Base-by-base conservation (phyloP, 129 eudicot genomes). In the Flaveria sonorensis region DNA sequence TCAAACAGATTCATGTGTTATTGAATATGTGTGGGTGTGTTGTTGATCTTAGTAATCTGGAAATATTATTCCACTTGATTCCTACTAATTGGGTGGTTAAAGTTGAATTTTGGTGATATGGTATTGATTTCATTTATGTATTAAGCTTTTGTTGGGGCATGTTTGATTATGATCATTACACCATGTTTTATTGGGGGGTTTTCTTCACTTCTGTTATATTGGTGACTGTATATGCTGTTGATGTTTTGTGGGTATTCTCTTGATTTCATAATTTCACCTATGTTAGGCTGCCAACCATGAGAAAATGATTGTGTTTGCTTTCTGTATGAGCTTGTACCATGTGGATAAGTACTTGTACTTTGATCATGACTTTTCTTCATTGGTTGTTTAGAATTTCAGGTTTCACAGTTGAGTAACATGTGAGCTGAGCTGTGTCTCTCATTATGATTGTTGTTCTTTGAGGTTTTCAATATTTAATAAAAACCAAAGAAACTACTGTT, bases 221-320 rank as follows among this genome's bases (percentile, higher is more conserved):
- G 68, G 20, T 16, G 68, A 14, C 6, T 62, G 13, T 45, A 63
- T 30, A 10, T 63, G 69, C 13, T 63, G 12, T 30, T 63, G 45
- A 63, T 30, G 68, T 64, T 64, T 63, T 64, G 46, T 64, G 47
- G 70, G 23, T 8, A n/a, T 28, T 11, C 10, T 7, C 70, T 32
- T 64, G 70, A 14, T 61, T 61, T 26, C 42, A 26, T 4, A 26
- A 24, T 4, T 24, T 61, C 40, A 61, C 28, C n/a, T 24, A 2
- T 61, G 40, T 61, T 61, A 24, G 67, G 67, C 67, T 61, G 39
- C 32, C 32, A 11, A 63, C 69, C 69, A 63, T 63, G 69, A 13
- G 19, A 63, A 28, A 63, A 30, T 28, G 21, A 63, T 63, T 63
- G 18, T 63, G 21, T 63, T 63, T 30, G 32, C 10, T 28, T 63